Percentiles rank a stretch among this genome's conserved stretches.
These are phyloP conservation scores for Phytopythium aichiense DNA, from an alignment of 352 stramenopile genomes.

Conservation along the genomic window DNA sequence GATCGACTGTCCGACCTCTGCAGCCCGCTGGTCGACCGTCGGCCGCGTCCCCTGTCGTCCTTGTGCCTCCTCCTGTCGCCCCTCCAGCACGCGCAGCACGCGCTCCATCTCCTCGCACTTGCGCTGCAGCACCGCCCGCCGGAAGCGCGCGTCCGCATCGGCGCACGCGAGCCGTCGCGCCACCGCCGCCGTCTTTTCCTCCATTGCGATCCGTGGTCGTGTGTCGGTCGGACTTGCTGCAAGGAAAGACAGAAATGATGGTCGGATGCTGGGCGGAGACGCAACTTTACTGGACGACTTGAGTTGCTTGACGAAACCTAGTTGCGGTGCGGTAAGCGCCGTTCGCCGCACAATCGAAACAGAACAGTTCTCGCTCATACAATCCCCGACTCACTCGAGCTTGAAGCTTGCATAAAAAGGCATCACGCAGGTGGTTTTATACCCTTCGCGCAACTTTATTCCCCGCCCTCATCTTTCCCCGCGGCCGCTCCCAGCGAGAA, in stretches of 20 bases:
- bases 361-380: background rate
- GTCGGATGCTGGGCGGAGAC: background rate
- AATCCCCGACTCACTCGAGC: background rate
- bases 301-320: no score
- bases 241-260: background rate
- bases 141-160: constrained; percentile 37
- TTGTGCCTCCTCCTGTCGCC: background rate
- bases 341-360: background rate
- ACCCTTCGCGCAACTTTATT: background rate
- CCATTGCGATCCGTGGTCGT: background rate
- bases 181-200: constrained; percentile 11
- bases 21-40: constrained; percentile 9
- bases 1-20: constrained; percentile 33
- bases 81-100: constrained; percentile 21
- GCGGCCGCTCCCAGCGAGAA: no score
- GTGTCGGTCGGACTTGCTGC: background rate
- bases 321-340: background rate
- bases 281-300: background rate
- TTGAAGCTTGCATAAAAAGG: background rate
- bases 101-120: constrained; percentile 38
- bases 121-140: constrained; percentile 17
- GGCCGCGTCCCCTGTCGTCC: constrained; percentile 9
- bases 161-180: constrained; percentile 14
- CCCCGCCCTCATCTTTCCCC: background rate
- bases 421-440: background rate